Evolutionary conservation across 441 rosid genomes (phyloP).

Genomic region (Jatropha multifida): DNA sequence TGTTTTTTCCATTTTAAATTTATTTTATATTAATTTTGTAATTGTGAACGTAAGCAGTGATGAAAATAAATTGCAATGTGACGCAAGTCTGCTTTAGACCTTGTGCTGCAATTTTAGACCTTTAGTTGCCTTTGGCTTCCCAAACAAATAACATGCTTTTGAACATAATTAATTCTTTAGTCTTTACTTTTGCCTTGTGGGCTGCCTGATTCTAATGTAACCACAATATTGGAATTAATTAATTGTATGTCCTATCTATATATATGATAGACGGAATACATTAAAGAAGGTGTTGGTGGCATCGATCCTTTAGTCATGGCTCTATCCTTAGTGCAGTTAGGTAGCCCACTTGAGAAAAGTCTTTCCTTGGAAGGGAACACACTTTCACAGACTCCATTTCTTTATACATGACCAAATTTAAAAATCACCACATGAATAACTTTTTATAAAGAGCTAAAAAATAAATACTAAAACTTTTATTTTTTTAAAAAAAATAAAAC

Average conservation of each 20-base stretch:
- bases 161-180: neutral
- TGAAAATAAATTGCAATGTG: conserved; percentile 29
- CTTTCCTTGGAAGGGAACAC: conserved; percentile 17
- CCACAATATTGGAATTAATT: neutral
- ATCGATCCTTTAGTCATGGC: conserved; percentile 1
- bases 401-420: too few species aligned
- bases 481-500: too few species aligned
- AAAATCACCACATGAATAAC: too few species aligned
- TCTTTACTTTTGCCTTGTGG: conserved; percentile 7
- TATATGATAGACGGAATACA: neutral
- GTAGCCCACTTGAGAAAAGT: conserved; percentile 35
- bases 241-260: neutral
- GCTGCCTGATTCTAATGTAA: neutral
- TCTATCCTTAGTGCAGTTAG: conserved; percentile 24
- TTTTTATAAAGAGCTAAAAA: too few species aligned
- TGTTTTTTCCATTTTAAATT: neutral
- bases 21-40: neutral
- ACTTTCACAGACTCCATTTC: neutral
- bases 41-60: conserved; percentile 44
- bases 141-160: too few species aligned
- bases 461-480: too few species aligned
- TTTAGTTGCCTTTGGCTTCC: neutral
- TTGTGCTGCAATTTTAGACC: conserved; percentile 31
- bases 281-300: conserved; percentile 4
- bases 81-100: conserved; percentile 22